Conservation (phyloP, 2,329 filamentous ascomycete genomes). For the Sclerotinia sclerotiorum region DNA sequence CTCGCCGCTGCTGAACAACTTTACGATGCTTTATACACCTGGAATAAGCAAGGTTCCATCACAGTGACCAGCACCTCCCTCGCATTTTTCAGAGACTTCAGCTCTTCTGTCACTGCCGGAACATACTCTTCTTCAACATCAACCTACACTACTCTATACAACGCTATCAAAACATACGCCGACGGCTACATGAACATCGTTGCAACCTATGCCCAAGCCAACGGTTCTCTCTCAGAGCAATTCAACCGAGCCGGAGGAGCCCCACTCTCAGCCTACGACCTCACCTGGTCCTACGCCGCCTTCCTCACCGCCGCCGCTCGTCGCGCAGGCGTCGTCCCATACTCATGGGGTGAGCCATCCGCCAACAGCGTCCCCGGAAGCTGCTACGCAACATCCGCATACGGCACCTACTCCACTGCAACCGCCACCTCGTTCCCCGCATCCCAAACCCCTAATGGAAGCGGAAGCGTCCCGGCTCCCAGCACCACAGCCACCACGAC, state of each 20-base stretch:
- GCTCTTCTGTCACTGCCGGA: slow-evolving; percentile 57
- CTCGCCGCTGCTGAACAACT: slow-evolving; percentile 78
- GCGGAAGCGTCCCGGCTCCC: slow-evolving; percentile 21
- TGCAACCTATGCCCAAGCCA: slow-evolving; percentile 51
- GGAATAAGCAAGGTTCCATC: slow-evolving; percentile 63
- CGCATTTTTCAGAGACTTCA: slow-evolving; percentile 68
- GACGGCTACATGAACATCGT: slow-evolving; percentile 55
- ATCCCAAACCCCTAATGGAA: slow-evolving; percentile 35
- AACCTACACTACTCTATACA: slow-evolving; percentile 62
- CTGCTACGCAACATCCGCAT: slow-evolving; percentile 50
- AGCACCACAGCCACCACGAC: slow-evolving; percentile 24
- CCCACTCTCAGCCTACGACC: slow-evolving; percentile 62
- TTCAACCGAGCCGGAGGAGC: slow-evolving; percentile 54
- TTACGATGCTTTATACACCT: slow-evolving; percentile 73
- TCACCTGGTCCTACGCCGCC: slow-evolving; percentile 74
- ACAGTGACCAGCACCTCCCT: slow-evolving; percentile 64
- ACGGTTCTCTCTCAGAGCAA: slow-evolving; percentile 68
- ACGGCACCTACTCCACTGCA: slow-evolving; percentile 51
- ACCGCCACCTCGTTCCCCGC: slow-evolving; percentile 51
- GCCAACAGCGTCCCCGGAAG: slow-evolving; percentile 50
- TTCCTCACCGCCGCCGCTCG: slow-evolving; percentile 64
- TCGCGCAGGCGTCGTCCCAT: slow-evolving; percentile 54
- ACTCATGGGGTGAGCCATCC: slow-evolving; percentile 53
- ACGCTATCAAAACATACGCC: slow-evolving; percentile 62
- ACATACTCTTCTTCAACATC: slow-evolving; percentile 61